Conservation (phyloP, 176 grass and related monocot genomes). For the Echinochloa phyllopogon region DNA sequence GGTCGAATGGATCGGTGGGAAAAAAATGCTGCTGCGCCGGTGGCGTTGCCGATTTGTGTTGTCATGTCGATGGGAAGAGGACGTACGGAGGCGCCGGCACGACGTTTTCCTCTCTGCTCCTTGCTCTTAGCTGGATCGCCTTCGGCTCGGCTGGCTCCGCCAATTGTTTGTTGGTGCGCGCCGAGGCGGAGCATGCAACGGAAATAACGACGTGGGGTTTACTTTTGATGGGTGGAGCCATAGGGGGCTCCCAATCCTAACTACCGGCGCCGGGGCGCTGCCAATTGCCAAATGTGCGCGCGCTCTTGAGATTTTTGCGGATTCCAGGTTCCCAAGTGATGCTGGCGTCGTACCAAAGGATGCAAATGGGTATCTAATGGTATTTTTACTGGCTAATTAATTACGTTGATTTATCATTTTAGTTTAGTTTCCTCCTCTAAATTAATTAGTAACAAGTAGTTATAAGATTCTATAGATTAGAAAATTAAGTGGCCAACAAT, state of each 20-base stretch:
- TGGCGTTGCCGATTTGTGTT: not conserved
- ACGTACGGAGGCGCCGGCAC: not conserved
- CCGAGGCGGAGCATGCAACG: not conserved
- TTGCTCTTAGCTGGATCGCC: not conserved
- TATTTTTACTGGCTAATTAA: too few species aligned
- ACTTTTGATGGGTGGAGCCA: not conserved
- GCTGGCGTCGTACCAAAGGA: too few species aligned
- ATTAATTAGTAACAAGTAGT: too few species aligned
- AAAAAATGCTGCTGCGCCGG: not conserved
- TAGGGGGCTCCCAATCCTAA: not conserved
- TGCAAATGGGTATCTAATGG: too few species aligned
- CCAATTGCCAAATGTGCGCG: not conserved
- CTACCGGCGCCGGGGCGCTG: constrained; percentile 10
- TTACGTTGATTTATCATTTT: too few species aligned
- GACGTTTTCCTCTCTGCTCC: not conserved
- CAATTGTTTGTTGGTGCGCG: not conserved
- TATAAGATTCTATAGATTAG: too few species aligned
- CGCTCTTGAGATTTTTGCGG: too few species aligned
- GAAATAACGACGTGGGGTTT: constrained; percentile 21
- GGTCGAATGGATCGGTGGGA: not conserved
- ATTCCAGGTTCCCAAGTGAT: too few species aligned
- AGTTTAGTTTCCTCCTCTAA: too few species aligned
- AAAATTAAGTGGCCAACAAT: too few species aligned
- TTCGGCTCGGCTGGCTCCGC: constrained; percentile 1
- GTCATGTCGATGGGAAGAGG: not conserved